A percentile compares a stretch with the other conserved stretches of the same genome.
These are phyloP conservation scores for Curvularia eragrostidis DNA, from an alignment of 2,329 filamentous ascomycete genomes.

Conservation along the genomic window DNA sequence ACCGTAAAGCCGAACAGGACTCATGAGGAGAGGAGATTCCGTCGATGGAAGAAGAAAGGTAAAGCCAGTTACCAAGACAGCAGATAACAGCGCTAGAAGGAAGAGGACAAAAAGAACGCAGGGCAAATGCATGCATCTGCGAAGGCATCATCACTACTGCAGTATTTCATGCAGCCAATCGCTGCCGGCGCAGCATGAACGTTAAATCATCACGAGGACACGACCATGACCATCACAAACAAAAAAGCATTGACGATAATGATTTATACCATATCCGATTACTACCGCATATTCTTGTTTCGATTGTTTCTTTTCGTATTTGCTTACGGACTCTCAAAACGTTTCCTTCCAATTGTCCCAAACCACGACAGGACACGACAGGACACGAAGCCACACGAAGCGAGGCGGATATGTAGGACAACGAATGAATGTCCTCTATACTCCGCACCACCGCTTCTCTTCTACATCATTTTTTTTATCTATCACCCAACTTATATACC, in stretches of 20 bases:
- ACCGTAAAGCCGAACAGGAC: background rate
- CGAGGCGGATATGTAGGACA: too few species aligned
- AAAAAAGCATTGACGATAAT: background rate
- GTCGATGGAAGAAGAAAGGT: background rate
- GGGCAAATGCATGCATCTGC: background rate
- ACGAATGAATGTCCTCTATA: too few species aligned
- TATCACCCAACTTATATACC: too few species aligned
- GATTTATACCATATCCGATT: background rate
- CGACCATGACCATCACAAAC: background rate
- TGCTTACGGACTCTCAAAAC: background rate
- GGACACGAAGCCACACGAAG: background rate
- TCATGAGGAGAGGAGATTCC: background rate
- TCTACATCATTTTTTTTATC: too few species aligned
- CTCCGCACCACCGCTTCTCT: too few species aligned
- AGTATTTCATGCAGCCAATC: background rate
- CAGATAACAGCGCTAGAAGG: background rate
- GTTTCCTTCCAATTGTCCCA: background rate
- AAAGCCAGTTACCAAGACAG: background rate
- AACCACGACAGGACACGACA: background rate
- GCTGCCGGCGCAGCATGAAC: background rate
- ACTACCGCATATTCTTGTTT: background rate
- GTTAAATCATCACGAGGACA: background rate
- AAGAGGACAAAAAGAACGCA: background rate
- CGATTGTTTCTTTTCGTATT: background rate
- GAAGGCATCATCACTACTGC: background rate